Evolutionary conservation across 2,329 filamentous ascomycete species (phyloP).

Genomic region (Lasiodiplodia gonubiensis): DNA sequence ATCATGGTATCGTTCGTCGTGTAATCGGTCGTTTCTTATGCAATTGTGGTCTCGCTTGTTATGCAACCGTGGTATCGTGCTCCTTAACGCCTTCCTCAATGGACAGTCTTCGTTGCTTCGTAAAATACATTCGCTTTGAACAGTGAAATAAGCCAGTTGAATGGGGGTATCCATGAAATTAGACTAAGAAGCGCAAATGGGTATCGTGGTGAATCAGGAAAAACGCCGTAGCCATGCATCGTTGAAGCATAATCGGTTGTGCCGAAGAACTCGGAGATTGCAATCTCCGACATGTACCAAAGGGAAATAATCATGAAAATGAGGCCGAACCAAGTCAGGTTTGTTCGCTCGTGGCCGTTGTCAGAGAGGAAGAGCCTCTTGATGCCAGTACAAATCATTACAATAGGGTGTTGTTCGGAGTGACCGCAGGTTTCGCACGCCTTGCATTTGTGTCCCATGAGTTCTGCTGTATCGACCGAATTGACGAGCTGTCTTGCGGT

Average conservation of each 20-base stretch:
- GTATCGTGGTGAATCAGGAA: slow-evolving; percentile 58
- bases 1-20: too few relatives aligned
- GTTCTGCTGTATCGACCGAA: slow-evolving; percentile 40
- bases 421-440: neutral
- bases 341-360: neutral
- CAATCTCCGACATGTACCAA: slow-evolving; percentile 22
- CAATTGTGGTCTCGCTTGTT: neutral
- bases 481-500: slow-evolving; percentile 51
- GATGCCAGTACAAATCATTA: slow-evolving; percentile 34
- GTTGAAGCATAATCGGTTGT: slow-evolving; percentile 55
- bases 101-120: neutral
- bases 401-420: slow-evolving; percentile 18
- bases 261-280: slow-evolving; percentile 53
- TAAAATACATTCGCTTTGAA: neutral
- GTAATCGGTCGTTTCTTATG: neutral
- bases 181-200: slow-evolving; percentile 64
- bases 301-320: slow-evolving; percentile 2
- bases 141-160: slow-evolving; percentile 9
- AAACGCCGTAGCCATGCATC: slow-evolving; percentile 58
- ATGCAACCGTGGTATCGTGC: neutral
- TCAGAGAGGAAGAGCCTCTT: slow-evolving; percentile 39
- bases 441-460: neutral
- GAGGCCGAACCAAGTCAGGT: slow-evolving; percentile 29
- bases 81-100: neutral
- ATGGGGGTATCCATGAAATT: slow-evolving; percentile 40